Percentiles rank a stretch among this genome's conserved stretches.
These are phyloP conservation scores for Hymenoscyphus infarciens DNA, from an alignment of 2,329 filamentous ascomycete species.

Conservation along the genomic window DNA sequence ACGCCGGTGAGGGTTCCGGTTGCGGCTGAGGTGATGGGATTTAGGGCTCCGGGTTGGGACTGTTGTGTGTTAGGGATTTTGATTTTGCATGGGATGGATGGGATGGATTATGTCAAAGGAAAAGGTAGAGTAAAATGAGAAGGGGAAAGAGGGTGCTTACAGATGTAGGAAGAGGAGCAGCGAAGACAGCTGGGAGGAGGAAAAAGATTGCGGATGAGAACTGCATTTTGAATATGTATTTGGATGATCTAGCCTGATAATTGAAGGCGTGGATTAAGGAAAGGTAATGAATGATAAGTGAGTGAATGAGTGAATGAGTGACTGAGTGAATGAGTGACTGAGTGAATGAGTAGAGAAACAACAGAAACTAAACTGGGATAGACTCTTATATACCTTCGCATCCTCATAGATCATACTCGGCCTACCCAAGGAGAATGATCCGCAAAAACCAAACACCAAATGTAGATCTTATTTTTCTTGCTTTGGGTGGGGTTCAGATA, in stretches of 20 bases:
- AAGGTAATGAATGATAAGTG: background rate
- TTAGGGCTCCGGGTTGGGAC: background rate
- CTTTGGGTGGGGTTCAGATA: background rate
- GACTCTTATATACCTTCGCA: background rate
- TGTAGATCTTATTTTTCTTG: background rate
- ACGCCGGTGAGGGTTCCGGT: background rate
- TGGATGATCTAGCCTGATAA: background rate
- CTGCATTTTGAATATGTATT: background rate
- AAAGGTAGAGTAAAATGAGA: too few relatives aligned
- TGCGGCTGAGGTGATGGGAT: background rate
- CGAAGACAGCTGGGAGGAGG: background rate
- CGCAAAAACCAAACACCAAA: background rate
- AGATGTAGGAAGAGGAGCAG: background rate
- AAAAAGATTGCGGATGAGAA: background rate
- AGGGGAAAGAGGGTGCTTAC: background rate
- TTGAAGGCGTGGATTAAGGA: background rate
- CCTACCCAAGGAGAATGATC: background rate
- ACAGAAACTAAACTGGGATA: background rate
- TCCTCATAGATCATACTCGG: too few relatives aligned
- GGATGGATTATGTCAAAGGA: background rate
- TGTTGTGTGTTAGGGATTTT: background rate
- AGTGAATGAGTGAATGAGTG: background rate
- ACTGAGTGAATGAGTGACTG: background rate
- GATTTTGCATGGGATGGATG: background rate
- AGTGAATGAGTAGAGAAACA: background rate